These are phyloP conservation scores for Apiotrichum gracile DNA, from an alignment of 1,284 basidiomycete species.

Conservation along the genomic window DNA sequence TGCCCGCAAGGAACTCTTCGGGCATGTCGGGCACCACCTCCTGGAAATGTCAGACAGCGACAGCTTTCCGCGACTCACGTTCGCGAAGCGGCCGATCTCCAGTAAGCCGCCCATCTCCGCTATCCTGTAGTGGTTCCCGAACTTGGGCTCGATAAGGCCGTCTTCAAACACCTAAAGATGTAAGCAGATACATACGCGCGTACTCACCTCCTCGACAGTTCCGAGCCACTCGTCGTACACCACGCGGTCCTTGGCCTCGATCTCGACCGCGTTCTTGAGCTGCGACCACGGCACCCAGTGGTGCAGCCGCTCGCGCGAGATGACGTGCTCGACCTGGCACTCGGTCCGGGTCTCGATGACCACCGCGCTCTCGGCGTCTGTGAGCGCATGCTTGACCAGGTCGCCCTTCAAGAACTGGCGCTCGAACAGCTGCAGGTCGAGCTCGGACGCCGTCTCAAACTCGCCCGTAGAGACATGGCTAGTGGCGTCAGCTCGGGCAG, in stretches of 20 bases:
- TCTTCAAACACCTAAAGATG: conserved; percentile 73
- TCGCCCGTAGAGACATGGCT: conserved; percentile 51
- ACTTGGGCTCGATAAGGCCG: conserved; percentile 57
- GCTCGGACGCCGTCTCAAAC: conserved; percentile 67
- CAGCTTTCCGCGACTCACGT: conserved; percentile 14
- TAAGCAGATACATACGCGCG: background rate
- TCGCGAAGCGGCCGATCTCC: conserved; percentile 26
- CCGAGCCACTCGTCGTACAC: conserved; percentile 81
- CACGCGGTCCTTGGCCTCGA: conserved; percentile 72
- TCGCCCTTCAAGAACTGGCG: conserved; percentile 73
- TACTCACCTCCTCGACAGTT: conserved; percentile 53
- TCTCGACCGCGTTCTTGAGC: conserved; percentile 52
- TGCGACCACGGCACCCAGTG: conserved; percentile 62
- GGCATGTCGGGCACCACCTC: conserved; percentile 18
- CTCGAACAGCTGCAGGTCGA: conserved; percentile 66
- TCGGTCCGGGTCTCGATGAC: conserved; percentile 60
- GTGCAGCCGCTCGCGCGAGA: conserved; percentile 58
- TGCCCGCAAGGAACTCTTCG: conserved; percentile 36
- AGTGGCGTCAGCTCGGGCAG: too few relatives aligned
- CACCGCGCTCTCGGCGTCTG: conserved; percentile 70
- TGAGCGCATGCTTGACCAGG: conserved; percentile 70
- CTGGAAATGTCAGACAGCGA: conserved; percentile 13
- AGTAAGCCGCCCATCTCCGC: conserved; percentile 56
- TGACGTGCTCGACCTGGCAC: conserved; percentile 66
- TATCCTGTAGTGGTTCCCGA: conserved; percentile 59